A percentile compares a stretch with the other conserved stretches of the same genome.
These are phyloP conservation scores for Cystofilobasidium ferigula DNA, from an alignment of 768 basidiomycete species.

Conservation along the genomic window DNA sequence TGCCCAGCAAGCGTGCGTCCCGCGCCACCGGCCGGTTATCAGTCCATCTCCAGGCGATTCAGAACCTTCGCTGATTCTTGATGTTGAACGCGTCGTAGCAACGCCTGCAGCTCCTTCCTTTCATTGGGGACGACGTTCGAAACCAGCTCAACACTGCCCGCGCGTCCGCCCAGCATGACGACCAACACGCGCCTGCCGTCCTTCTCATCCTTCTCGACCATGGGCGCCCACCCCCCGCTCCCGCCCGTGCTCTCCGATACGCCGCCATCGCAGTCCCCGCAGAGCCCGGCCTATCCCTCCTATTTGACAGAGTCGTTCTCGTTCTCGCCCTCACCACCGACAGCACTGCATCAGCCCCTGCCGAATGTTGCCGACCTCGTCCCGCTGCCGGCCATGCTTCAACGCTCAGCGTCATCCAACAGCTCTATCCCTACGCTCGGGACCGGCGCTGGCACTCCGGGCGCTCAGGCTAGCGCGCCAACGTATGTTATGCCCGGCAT, in stretches of 20 bases:
- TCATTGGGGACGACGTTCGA: too few relatives aligned
- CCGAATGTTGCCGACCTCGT: conserved; percentile 1
- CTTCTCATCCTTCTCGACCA: neutral
- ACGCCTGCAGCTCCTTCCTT: too few relatives aligned
- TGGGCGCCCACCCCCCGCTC: neutral
- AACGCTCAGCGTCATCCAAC: neutral
- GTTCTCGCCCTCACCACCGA: conserved; percentile 1
- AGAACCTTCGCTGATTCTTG: too few relatives aligned
- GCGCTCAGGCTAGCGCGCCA: too few relatives aligned
- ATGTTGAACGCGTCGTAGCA: too few relatives aligned
- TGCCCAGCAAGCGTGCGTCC: too few relatives aligned
- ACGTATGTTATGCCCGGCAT: neutral
- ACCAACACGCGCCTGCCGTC: conserved; percentile 4
- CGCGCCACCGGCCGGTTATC: too few relatives aligned
- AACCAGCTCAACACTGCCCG: too few relatives aligned
- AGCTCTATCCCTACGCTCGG: neutral
- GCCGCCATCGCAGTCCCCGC: neutral
- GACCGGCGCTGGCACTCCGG: too few relatives aligned
- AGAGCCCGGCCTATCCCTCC: neutral
- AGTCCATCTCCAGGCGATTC: too few relatives aligned
- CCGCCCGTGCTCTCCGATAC: neutral
- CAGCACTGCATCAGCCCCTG: neutral
- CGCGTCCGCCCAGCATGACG: neutral
- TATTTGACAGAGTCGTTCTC: neutral
- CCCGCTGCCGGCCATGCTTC: neutral